Evolutionary conservation across 1,284 basidiomycete genomes (phyloP).

Genomic region (Athelia sp.): DNA sequence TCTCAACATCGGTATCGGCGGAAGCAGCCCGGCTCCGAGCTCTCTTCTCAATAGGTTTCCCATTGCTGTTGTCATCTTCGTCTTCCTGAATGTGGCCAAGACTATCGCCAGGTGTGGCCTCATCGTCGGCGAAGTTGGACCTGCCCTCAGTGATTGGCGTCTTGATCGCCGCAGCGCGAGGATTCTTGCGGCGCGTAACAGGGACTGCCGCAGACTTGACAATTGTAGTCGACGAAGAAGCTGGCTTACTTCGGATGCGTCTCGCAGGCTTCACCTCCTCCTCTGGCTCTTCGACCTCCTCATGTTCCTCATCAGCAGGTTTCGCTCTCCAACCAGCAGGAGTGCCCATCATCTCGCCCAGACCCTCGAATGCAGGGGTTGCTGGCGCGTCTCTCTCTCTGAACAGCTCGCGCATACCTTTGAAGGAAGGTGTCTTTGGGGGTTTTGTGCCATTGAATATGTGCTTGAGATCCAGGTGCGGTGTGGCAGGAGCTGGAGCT

Average conservation of each 20-base stretch:
- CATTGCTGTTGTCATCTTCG: background rate
- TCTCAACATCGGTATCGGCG: background rate
- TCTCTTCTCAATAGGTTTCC: background rate
- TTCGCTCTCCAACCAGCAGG: constrained; percentile 11
- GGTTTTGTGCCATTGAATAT: too few relatives aligned
- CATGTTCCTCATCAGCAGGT: background rate
- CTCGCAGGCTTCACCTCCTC: background rate
- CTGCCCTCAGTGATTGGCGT: background rate
- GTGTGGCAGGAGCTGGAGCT: background rate
- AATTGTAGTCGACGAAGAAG: background rate
- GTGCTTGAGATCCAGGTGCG: too few relatives aligned
- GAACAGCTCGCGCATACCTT: constrained; percentile 31
- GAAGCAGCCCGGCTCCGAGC: background rate
- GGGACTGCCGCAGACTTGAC: background rate
- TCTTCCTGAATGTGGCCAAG: background rate
- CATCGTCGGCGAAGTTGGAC: background rate
- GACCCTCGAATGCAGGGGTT: constrained; percentile 25
- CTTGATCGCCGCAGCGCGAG: background rate
- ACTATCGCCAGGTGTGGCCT: background rate
- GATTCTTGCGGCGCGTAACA: background rate
- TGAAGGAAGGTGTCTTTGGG: background rate
- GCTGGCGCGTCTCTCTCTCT: background rate
- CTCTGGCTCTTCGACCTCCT: background rate
- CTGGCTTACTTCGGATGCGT: background rate
- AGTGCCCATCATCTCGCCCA: constrained; percentile 29